A percentile compares a stretch with the other conserved stretches of the same genome.
These are phyloP conservation scores for Stephania japonica DNA, from an alignment of 164 flowering plant species.

Conservation along the genomic window DNA sequence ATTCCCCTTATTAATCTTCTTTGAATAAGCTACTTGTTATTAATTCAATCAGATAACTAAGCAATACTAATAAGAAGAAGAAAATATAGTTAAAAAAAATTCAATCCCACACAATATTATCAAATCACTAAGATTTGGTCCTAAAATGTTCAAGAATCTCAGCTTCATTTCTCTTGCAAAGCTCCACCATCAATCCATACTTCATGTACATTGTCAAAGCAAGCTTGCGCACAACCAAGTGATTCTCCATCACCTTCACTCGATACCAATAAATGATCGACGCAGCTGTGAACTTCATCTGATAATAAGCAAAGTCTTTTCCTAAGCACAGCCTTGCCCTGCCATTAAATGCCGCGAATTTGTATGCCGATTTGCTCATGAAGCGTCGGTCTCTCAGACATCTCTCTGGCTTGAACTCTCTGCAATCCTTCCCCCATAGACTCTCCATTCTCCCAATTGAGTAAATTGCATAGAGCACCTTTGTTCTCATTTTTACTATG, in stretches of 20 bases:
- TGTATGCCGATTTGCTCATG: slow-evolving; percentile 87
- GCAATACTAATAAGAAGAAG: too few relatives aligned
- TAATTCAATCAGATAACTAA: neutral
- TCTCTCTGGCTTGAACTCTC: slow-evolving; percentile 80
- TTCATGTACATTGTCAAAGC: slow-evolving; percentile 95
- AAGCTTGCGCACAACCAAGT: slow-evolving; percentile 67
- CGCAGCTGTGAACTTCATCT: slow-evolving; percentile 84
- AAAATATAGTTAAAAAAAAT: too few relatives aligned
- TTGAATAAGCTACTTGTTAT: neutral
- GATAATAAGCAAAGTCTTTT: slow-evolving; percentile 86
- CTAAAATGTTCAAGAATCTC: slow-evolving; percentile 17
- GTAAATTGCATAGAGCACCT: slow-evolving; percentile 78
- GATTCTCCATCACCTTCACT: slow-evolving; percentile 58
- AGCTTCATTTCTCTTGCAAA: slow-evolving; percentile 36
- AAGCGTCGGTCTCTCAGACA: slow-evolving; percentile 81
- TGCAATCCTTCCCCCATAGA: slow-evolving; percentile 76
- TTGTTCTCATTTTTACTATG: slow-evolving; percentile 67
- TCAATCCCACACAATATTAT: too few relatives aligned
- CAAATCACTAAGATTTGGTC: neutral
- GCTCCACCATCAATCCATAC: slow-evolving; percentile 69
- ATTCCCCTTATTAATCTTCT: neutral
- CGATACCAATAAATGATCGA: slow-evolving; percentile 56
- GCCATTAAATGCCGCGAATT: slow-evolving; percentile 89
- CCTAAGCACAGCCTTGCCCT: slow-evolving; percentile 95
- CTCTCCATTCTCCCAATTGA: slow-evolving; percentile 89